Conservation (phyloP, 345 rosid species). For the Noccaea bulbosa region DNA sequence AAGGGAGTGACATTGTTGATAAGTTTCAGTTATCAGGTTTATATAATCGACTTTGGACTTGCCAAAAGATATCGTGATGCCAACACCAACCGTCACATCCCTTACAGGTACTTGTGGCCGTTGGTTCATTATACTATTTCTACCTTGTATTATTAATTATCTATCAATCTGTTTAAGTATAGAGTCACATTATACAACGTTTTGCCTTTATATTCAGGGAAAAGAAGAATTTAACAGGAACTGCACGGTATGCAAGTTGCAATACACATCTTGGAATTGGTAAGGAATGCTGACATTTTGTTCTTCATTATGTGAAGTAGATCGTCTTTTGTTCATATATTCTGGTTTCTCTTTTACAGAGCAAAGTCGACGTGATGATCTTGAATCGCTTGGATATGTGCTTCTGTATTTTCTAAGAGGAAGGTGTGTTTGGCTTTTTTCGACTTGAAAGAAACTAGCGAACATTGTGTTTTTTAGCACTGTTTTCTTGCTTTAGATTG, state of each 20-base stretch:
- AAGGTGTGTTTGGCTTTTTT: constrained; percentile 57
- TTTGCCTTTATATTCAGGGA: constrained; percentile 58
- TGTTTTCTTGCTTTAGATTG: neutral
- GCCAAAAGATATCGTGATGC: constrained; percentile 85
- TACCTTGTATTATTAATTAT: neutral
- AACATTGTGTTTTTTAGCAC: neutral
- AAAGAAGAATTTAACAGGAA: constrained; percentile 92
- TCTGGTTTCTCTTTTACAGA: constrained; percentile 45
- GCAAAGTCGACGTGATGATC: constrained; percentile 84
- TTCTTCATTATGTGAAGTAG: constrained; percentile 6
- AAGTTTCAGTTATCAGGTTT: constrained; percentile 57
- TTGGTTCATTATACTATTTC: neutral
- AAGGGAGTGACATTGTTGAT: neutral
- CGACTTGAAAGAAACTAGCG: neutral
- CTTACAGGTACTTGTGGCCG: constrained; percentile 59
- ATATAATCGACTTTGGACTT: constrained; percentile 89
- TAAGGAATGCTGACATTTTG: constrained; percentile 41
- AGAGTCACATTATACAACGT: neutral
- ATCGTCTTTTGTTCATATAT: neutral
- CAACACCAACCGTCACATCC: constrained; percentile 79
- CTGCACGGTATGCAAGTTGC: constrained; percentile 97
- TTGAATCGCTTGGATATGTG: constrained; percentile 79
- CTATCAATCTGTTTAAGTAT: neutral
- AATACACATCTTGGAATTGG: constrained; percentile 99
- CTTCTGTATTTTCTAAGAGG: constrained; percentile 85